These are phyloP conservation scores for Lactarius evosmus DNA, from an alignment of 768 basidiomycete genomes.

Conservation along the genomic window DNA sequence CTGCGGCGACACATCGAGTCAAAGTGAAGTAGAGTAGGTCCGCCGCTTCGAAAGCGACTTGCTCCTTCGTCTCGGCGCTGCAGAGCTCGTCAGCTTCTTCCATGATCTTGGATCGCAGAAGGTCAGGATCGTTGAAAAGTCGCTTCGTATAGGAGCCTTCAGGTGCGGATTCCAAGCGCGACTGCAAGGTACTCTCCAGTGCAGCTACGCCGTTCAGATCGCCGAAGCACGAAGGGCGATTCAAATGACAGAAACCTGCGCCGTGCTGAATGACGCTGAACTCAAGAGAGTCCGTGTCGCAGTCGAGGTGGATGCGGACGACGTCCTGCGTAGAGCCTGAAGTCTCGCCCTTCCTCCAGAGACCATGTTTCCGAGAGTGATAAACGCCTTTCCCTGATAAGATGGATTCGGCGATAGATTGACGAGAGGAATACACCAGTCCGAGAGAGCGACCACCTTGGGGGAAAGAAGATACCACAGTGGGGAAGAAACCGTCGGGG, in stretches of 20 bases:
- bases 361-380: constrained; percentile 91
- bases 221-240: constrained; percentile 88
- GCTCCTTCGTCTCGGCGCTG: constrained; percentile 67
- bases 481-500: constrained; percentile 89
- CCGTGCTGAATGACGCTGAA: constrained; percentile 90
- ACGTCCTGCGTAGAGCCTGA: constrained; percentile 92
- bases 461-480: constrained; percentile 70
- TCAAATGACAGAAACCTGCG: constrained; percentile 90
- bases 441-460: constrained; percentile 78
- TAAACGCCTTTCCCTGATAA: constrained; percentile 88
- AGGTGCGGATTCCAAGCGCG: constrained; percentile 72
- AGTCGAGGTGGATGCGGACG: constrained; percentile 78
- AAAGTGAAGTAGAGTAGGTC: constrained; percentile 93
- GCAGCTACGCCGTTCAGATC: constrained; percentile 70
- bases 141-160: constrained; percentile 89
- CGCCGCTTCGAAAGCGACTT: constrained; percentile 92
- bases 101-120: constrained; percentile 93
- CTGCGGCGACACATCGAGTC: constrained; percentile 76
- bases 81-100: constrained; percentile 99
- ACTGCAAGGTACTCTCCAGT: constrained; percentile 73
- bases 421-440: constrained; percentile 89
- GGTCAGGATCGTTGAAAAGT: constrained; percentile 73
- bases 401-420: constrained; percentile 85
- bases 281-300: constrained; percentile 89
- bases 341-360: constrained; percentile 97